Base-by-base conservation (phyloP, 805 yeast species). In the Ogataea allantospora region DNA sequence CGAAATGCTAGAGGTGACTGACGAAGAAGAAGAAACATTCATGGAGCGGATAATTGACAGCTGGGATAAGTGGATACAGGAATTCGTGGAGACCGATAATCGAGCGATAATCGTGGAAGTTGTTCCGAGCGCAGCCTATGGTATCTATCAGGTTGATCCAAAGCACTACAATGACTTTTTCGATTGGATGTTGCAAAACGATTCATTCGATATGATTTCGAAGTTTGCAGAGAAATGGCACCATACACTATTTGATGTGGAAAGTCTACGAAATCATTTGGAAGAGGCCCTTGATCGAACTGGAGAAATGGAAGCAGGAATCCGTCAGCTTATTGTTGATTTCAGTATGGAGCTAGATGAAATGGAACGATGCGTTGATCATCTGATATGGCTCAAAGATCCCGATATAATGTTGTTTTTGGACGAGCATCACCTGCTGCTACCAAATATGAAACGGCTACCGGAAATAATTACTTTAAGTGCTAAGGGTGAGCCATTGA, bases 51-150 rank as follows among this genome's bases (percentile, higher is more conserved):
- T 63, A 7, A 33, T 56, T 16, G 57, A 61, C 5, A 70, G 78
- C 41, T 88, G 97, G 96, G 73, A 73, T 27, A 64, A 62, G 17
- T 81, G 88, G 80, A 58, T 81, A 3, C 58, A 62, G 44, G 70
- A 66, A 10, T 83, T 80, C 46, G 58, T 78, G 2, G 65, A 73
- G 2, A 59, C 72, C 2, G 68, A 64, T 2, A 73, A 78, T 34
- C 58, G 71, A 7, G 61, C 57, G 3, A 62, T 57, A 6, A 58
- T 86, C 21, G 78, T 80, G 0, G 62, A 66, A 0, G 57, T 67
- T 1, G 54, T 93, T 4, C 98, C 99, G 0, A 48, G 48, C 0
- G 55, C 63, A 17, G 50, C 70, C 0, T 55, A 60, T 14, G 43
- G 46, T 1, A 48, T 43, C 11, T 19, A 29, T 11, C 58, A 63